phyloP scores from a whole-genome alignment of 768 basidiomycete genomes.

The Lentinula guzmanii region DNA sequence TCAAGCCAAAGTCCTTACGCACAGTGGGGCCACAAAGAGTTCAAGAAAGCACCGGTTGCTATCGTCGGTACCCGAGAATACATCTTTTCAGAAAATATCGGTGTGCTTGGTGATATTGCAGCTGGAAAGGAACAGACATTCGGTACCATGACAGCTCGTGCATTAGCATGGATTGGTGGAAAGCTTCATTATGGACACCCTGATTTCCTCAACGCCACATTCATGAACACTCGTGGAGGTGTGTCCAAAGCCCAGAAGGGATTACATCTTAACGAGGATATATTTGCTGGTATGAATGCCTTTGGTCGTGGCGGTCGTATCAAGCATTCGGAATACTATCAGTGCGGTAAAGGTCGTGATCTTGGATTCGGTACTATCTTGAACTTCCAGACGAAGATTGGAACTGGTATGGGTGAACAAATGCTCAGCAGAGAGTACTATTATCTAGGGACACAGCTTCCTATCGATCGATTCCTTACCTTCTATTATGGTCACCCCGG shows the following conservation, averaged over 20 bases:
- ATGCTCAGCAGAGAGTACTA: slow-evolving; percentile 99
- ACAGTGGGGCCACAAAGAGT: slow-evolving; percentile 93
- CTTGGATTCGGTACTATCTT: slow-evolving; percentile 98
- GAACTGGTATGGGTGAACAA: slow-evolving; percentile 99
- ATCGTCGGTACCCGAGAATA: slow-evolving; percentile 99
- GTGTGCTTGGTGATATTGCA: slow-evolving; percentile 97
- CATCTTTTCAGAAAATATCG: slow-evolving; percentile 99
- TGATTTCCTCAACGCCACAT: slow-evolving; percentile 96
- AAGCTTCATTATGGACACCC: slow-evolving; percentile 99
- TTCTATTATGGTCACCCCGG: slow-evolving; percentile 99
- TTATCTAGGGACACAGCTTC: slow-evolving; percentile 96
- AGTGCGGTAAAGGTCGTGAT: slow-evolving; percentile 99
- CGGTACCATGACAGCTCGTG: slow-evolving; percentile 95
- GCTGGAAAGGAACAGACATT: slow-evolving; percentile 99
- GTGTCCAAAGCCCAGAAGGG: slow-evolving; percentile 99
- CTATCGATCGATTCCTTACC: slow-evolving; percentile 96
- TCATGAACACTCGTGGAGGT: slow-evolving; percentile 98
- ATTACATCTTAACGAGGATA: slow-evolving; percentile 97
- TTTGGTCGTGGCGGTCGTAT: slow-evolving; percentile 97
- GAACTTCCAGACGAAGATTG: slow-evolving; percentile 99
- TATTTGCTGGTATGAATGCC: slow-evolving; percentile 99
- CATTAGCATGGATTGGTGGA: slow-evolving; percentile 94
- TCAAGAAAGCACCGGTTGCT: slow-evolving; percentile 85
- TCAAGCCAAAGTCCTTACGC: slow-evolving; percentile 95
- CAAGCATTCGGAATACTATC: slow-evolving; percentile 99